Base-by-base conservation (phyloP, 73 alveolate genomes). In the Urostyla sp. region DNA sequence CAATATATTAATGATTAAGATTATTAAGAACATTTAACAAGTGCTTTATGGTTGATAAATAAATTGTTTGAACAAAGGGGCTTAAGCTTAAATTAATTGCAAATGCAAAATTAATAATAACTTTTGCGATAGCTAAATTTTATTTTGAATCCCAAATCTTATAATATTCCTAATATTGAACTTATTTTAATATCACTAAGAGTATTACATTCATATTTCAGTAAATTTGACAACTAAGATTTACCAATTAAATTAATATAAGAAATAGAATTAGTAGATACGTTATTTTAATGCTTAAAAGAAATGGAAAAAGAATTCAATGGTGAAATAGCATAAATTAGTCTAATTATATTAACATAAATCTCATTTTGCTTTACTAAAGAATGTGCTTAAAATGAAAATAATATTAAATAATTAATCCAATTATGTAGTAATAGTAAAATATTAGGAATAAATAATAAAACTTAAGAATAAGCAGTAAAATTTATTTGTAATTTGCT, bases 291-390 rank as follows among this genome's bases (percentile, higher is more conserved):
- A 15, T 13, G 67, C 34, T 34, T 69, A n/a, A n/a, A n/a, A 27
- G 83, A 69, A 24, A 54, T 46, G n/a, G 83, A 69, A 31, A 69
- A 69, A 26, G 83, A 69, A 44, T 26, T 69, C 0, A 27, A 46
- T 24, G 83, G 83, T 7, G 83, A 69, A 10, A 49, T 69, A 16
- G 34, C 83, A 6, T 46, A 69, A 49, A 6, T 48, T 11, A 15
- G 72, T 5, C 45, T 69, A n/a, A n/a, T 43, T 1, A 48, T 69
- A 5, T 32, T 69, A 1, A 69, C 83, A n/a, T 34, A 69, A 30
- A 69, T 69, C 4, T 46, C 72, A 24, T 69, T 27, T 30, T 34
- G 20, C 30, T 49, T 27, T 28, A 67, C 83, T 1, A 20, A 24
- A 6, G 83, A 69, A 30, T 52, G 44, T 6, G 67, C 83, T n/a